Conservation (phyloP, 345 rosid species). For the Streptanthus diversifolius region DNA sequence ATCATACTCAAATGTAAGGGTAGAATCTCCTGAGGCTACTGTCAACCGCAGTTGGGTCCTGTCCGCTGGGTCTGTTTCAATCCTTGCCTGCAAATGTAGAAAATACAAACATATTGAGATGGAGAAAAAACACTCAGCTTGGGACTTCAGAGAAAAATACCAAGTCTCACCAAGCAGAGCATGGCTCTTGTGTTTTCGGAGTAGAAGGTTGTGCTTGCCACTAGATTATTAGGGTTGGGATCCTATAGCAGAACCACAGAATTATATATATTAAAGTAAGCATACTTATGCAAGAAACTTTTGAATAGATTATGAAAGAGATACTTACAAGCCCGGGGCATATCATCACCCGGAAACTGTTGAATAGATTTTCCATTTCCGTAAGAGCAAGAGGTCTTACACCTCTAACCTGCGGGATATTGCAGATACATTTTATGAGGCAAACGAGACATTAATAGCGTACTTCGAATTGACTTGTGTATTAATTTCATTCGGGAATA, state of each 20-base stretch:
- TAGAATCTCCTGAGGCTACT: conserved; percentile 81
- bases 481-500: not conserved
- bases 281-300: not conserved
- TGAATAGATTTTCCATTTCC: conserved; percentile 83
- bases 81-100: conserved; percentile 52
- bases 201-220: conserved; percentile 83
- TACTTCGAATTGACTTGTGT: not conserved
- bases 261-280: not conserved
- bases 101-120: not conserved
- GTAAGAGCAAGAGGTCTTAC: conserved; percentile 70
- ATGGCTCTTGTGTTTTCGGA: conserved; percentile 76
- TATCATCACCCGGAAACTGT: conserved; percentile 62
- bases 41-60: conserved; percentile 97
- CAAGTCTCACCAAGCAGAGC: conserved; percentile 73
- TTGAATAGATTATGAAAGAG: not conserved
- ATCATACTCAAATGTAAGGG: conserved; percentile 78
- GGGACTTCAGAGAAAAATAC: not conserved
- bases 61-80: conserved; percentile 98
- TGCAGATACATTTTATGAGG: not conserved
- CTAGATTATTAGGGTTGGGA: conserved; percentile 93
- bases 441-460: not conserved
- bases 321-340: conserved; percentile 90
- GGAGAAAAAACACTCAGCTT: not conserved
- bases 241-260: conserved; percentile 53
- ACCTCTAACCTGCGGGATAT: conserved; percentile 71